Conservation (phyloP, 2,329 filamentous ascomycete species). For the Calonectria crousiana region DNA sequence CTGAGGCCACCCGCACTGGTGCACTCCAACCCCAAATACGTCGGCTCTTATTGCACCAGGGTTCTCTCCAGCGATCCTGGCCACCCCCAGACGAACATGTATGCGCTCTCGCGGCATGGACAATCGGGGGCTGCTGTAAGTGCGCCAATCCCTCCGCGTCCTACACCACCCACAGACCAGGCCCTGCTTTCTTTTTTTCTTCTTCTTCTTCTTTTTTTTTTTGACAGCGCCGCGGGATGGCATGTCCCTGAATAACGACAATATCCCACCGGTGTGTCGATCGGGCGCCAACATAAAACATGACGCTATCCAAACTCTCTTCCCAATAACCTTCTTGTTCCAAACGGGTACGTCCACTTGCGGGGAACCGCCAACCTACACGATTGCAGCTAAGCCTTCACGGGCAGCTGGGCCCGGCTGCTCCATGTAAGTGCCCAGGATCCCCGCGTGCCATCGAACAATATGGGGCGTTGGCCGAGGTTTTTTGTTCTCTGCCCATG, state of each 20-base stretch:
- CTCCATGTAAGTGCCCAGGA: conserved; percentile 1
- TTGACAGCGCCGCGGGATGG: background rate
- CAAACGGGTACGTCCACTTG: background rate
- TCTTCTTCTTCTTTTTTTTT: too few species aligned
- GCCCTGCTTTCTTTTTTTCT: background rate
- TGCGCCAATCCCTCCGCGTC: background rate
- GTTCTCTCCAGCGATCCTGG: background rate
- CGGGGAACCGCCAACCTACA: background rate
- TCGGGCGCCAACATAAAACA: conserved; percentile 3
- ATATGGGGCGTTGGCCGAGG: background rate
- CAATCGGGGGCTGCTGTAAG: background rate
- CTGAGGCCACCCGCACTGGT: background rate
- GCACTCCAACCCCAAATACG: background rate
- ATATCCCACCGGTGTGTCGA: background rate
- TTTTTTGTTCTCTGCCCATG: background rate
- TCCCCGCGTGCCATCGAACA: background rate
- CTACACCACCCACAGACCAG: background rate
- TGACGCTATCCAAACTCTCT: background rate
- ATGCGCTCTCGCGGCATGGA: background rate
- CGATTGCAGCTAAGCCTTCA: background rate
- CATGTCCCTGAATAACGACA: background rate
- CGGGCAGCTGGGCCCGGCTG: background rate
- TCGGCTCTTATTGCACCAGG: background rate
- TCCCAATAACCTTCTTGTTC: background rate
- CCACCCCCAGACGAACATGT: background rate